Conservation (phyloP, 2,329 filamentous ascomycete genomes). For the Cryphonectria carpinicola region DNA sequence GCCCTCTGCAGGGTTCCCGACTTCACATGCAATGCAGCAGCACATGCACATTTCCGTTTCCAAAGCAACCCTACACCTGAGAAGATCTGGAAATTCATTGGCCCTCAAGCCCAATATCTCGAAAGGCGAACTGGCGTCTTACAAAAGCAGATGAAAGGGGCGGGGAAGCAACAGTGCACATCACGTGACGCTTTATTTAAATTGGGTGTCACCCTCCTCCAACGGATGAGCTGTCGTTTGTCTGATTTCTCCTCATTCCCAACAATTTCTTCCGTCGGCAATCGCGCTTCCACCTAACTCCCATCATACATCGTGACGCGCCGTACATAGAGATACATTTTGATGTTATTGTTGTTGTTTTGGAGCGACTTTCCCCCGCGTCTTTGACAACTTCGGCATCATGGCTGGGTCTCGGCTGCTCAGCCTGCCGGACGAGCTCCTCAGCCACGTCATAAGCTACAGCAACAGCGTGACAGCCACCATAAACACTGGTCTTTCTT, state of each 20-base stretch:
- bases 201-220: neutral
- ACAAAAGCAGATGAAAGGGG: neutral
- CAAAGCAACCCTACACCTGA: neutral
- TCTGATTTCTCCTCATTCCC: neutral
- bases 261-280: neutral
- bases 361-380: neutral
- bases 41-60: neutral
- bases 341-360: neutral
- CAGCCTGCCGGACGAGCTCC: conserved; percentile 63
- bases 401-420: conserved; percentile 16
- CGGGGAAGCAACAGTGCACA: neutral
- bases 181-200: neutral
- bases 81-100: neutral
- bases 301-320: neutral
- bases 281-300: neutral
- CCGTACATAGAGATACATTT: neutral
- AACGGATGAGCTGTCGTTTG: neutral
- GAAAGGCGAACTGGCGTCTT: neutral
- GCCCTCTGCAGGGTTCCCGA: no score
- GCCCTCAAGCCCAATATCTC: neutral
- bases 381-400: neutral
- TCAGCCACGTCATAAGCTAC: conserved; percentile 60
- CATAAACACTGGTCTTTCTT: conserved; percentile 53
- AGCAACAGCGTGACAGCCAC: conserved; percentile 24
- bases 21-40: no score